Evolutionary conservation across 352 stramenopile genomes (phyloP), one percentile per base, ranked within the genome.

Genomic region (Phytopythium ostracodes): DNA sequence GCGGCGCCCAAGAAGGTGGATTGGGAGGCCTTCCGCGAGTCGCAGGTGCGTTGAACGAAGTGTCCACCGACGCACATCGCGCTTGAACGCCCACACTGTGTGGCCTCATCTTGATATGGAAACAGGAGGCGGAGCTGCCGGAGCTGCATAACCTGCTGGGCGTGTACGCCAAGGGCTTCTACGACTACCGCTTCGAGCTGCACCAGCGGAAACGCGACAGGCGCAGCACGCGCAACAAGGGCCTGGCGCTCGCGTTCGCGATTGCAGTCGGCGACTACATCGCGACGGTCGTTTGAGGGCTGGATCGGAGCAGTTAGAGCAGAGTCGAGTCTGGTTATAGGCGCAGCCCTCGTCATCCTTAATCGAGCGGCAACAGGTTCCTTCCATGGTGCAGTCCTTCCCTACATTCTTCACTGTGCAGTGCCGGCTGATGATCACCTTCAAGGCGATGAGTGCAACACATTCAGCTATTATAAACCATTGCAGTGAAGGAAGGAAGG

Each of bases 161-260:
- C 14, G 68, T 91, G 27, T 91, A 89, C 68, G 66, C 80, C 17
- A 91, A 91, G 66, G 82, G 82, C 12, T 76, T 87, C 42, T 89
- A 88, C 64, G 69, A 87, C 54, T 80, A 87, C 25, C 75, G 82
- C 78, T 82, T 22, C 47, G 68, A 54, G n/a, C 88, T 82, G 42
- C 70, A 86, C 53, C 73, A 89, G 57, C 72, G 72, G 59, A 74
- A 84, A 66, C 77, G 79, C 51, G 79, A 89, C 42, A 81, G 73
- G 59, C 67, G 71, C 27, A 79, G 63, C 65, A 86, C 68, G 52
- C 76, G 78, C 42, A 73, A 75, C 66, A 87, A 87, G 55, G 82
- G 82, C 2, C 25, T 88, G 27, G 22, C 79, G 31, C 67, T 91
- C 14, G 75, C 75, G 15, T 59, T 73, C 42, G 66, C 67, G 17